Conservation (phyloP, 139 green algal species). For the Chlorella sp. region DNA sequence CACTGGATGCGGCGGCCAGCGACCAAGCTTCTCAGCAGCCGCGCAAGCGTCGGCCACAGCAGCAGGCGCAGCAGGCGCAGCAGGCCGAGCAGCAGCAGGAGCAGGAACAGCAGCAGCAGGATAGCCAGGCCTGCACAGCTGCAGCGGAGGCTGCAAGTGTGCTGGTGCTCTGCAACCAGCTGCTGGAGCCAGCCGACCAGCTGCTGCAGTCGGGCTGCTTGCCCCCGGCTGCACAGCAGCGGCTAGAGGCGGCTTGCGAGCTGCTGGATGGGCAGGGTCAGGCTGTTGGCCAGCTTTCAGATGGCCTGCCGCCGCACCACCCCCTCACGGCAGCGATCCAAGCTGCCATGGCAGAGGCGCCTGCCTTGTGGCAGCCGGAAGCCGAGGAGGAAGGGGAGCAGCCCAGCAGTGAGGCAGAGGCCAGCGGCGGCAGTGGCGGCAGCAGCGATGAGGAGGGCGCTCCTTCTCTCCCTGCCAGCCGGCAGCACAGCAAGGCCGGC, state of each 20-base stretch:
- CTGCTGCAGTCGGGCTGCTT: slow-evolving; percentile 9
- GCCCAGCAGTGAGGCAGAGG: background rate
- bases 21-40: background rate
- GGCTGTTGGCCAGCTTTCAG: background rate
- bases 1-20: background rate
- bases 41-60: background rate
- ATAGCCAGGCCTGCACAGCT: background rate
- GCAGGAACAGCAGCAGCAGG: background rate
- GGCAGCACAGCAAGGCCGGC: background rate
- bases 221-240: background rate
- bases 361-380: slow-evolving; percentile 5
- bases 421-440: background rate
- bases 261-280: background rate
- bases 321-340: background rate
- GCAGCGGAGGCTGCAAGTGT: background rate
- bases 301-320: background rate
- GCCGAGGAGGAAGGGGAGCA: background rate
- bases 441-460: background rate
- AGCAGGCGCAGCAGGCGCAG: background rate
- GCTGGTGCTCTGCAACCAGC: slow-evolving; percentile 5
- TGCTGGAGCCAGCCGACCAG: background rate
- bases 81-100: background rate
- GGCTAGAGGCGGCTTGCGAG: slow-evolving; percentile 17
- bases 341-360: slow-evolving; percentile 19
- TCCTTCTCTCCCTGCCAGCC: background rate